Evolutionary conservation across 78 protist genomes (phyloP), one percentile per base, ranked within the genome.

Genomic region (Guillardia theta): DNA sequence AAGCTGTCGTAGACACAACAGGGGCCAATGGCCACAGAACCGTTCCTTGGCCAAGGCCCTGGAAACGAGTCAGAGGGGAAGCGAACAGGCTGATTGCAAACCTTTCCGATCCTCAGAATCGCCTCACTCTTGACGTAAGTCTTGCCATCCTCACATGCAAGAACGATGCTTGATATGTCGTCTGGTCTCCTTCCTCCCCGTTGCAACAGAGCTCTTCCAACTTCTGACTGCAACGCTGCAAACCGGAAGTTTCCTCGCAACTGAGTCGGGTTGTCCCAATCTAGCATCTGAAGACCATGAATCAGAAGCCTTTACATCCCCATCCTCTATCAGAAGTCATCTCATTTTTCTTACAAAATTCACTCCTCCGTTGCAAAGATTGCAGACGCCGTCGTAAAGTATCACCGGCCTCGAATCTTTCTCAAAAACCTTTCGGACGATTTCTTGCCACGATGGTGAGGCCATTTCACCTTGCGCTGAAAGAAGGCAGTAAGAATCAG

Each of bases 331-430:
- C 58, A 50, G 58, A 19, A 50, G 58, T 15, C 10, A 15, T 15
- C 10, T 15, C 58, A 50, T 10, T 15, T 19, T 50, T 27, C 70
- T 58, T 30, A 58, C 70, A 24, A 76, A 76, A 22, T 76, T 37
- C 44, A 76, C 87, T 58, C 70, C 70, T 3, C 70, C 70, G 70
- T 58, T 58, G 70, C 90, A 80, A 0, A 80, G n/a, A 37, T 41
- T 44, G 90, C 90, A 80, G 33, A 43, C 50, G 9, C 90, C 90
- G 10, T 80, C 90, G 53, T 41, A 80, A 53, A 80, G 90, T 8
- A 80, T 80, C 19, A 80, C 50, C 21, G 90, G 90, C 0, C 90
- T 24, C 15, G 9, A 22, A 36, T 80, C 90, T 12, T 44, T 22
- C 48, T 22, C 50, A 18, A 80, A 80, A 8, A 80, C 53, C 47